Base-by-base conservation (phyloP, 192 early-diverging fungal genomes). In the Backusella westeae region DNA sequence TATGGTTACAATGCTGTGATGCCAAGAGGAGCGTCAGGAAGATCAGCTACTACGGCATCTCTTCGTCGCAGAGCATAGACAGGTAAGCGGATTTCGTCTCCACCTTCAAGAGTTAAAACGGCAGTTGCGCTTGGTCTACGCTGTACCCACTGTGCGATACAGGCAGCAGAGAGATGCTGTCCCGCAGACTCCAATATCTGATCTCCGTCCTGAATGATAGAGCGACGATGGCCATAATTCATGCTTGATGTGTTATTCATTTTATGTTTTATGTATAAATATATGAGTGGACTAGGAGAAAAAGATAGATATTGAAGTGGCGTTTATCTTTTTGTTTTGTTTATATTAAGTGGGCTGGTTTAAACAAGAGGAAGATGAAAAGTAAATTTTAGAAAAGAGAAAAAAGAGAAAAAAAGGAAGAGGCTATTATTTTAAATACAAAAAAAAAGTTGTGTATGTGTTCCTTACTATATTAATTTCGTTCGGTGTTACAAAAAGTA, bases 31-130 rank as follows among this genome's bases (percentile, higher is more conserved):
- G 78, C 78, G 32, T 75, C 78, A 63, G 78, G 78, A 17, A 79
- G 67, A 14, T 74, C 65, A 42, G 73, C 78, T 46, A 79, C 78
- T 10, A 79, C 59, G 21, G 78, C 78, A 72, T 79, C 75, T 71
- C 78, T 69, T n/a, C 78, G 72, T 75, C 78, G 53, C 4, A 79
- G 39, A 12, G 78, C 74, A 67, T 79, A 79, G 15, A 75, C 59
- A 7, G 78, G 78, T 69, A 79, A 35, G 21, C 75, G 46, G 12
- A 76, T 66, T 32, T 52, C 69, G 38, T 76, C 75, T 14, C 75
- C 75, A 5, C 70, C 70, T 26, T 76, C 75, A 44, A 76, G 36
- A 38, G 75, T 76, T 34, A 76, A 46, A 23, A 49, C 38, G 4
- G 75, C 75, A 15, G 32, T 53, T 14, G 75, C 75, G 23, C 49